Percentiles rank a stretch among this genome's conserved stretches.
phyloP scores from a whole-genome alignment of 345 rosid species.

The Physaria fendleri region DNA sequence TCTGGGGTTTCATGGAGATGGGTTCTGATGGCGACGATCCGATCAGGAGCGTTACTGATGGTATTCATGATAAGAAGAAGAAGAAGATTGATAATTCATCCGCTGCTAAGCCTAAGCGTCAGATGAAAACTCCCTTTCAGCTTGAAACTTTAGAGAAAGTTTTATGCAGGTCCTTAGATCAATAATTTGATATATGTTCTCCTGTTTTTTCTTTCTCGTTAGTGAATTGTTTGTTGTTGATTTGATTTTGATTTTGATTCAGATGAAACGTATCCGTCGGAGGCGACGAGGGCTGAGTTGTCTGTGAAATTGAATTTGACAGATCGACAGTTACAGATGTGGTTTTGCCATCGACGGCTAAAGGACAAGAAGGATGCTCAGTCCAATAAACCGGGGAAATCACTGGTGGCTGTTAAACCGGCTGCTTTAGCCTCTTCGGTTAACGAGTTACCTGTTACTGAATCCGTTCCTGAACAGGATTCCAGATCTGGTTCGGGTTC shows the following conservation, averaged over 20 bases:
- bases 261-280: conserved; percentile 90
- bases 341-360: conserved; percentile 98
- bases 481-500: conserved; percentile 66
- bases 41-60: conserved; percentile 21
- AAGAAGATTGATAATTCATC: conserved; percentile 25
- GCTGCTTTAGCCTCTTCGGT: conserved; percentile 40
- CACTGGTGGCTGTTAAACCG: conserved; percentile 18
- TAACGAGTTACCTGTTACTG: conserved; percentile 34
- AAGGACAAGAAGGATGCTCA: conserved; percentile 79
- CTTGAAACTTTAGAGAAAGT: conserved; percentile 84
- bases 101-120: conserved; percentile 72
- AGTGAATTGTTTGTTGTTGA: conserved; percentile 2
- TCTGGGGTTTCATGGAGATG: conserved; percentile 43
- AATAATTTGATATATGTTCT: background rate
- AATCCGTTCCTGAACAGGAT: conserved; percentile 49
- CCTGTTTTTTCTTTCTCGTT: too few species aligned
- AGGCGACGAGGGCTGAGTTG: conserved; percentile 58
- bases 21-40: conserved; percentile 59
- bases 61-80: background rate
- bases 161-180: conserved; percentile 56
- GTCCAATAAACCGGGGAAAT: conserved; percentile 43
- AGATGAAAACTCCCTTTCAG: conserved; percentile 98
- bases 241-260: conserved; percentile 11
- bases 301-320: conserved; percentile 79
- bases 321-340: conserved; percentile 99